These are phyloP conservation scores for Malus orientalis DNA, from an alignment of 306 rosid genomes.

Conservation along the genomic window DNA sequence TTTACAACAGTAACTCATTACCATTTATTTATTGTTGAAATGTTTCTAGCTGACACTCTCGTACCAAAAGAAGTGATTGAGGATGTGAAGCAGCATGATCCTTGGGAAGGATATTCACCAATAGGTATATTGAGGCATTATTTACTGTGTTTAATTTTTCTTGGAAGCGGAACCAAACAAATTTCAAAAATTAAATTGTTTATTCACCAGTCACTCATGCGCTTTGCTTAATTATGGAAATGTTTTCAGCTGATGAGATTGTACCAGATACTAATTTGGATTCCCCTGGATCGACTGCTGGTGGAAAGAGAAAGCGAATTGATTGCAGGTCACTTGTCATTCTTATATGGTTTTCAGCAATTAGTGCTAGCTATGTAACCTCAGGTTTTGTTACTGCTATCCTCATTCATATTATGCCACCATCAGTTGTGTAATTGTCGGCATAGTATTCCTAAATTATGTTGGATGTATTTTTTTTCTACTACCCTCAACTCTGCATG, in stretches of 20 bases:
- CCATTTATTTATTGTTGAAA: constrained; percentile 25
- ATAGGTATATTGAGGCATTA: constrained; percentile 29
- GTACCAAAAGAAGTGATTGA: constrained; percentile 34
- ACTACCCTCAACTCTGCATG: not conserved
- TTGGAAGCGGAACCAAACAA: not conserved
- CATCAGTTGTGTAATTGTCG: not conserved
- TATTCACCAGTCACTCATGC: not conserved
- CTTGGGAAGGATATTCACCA: constrained; percentile 22
- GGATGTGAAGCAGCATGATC: constrained; percentile 22
- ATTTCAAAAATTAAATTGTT: not conserved
- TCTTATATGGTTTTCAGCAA: constrained; percentile 12
- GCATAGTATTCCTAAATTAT: not conserved
- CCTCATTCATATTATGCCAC: constrained; percentile 4
- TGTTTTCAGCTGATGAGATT: constrained; percentile 48
- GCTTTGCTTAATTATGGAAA: constrained; percentile 23
- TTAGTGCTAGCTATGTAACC: constrained; percentile 14
- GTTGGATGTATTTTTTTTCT: not conserved
- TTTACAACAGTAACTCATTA: not conserved
- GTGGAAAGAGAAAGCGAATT: constrained; percentile 60
- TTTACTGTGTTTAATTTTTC: not conserved
- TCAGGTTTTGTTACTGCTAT: constrained; percentile 8
- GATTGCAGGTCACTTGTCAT: constrained; percentile 51
- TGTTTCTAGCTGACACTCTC: constrained; percentile 47
- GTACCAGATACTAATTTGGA: constrained; percentile 34
- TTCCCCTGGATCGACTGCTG: constrained; percentile 33